Conservation (phyloP, 2,329 filamentous ascomycete genomes). For the Alternaria arbusti region DNA sequence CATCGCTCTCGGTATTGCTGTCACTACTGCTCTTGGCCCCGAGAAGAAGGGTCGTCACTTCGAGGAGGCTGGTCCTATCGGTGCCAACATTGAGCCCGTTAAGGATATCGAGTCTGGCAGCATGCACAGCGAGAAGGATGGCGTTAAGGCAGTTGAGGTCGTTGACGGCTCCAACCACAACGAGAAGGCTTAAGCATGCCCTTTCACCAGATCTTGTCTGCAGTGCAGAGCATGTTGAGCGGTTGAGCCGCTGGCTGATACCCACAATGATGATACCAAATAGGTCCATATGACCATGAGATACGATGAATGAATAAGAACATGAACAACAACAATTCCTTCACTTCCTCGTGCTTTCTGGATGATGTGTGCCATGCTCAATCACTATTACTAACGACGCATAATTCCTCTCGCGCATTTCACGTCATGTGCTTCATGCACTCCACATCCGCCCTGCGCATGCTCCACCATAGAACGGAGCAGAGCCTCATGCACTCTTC, state of each 20-base stretch:
- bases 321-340: neutral
- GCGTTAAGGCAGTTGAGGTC: constrained; percentile 25
- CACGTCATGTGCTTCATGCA: neutral
- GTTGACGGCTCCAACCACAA: constrained; percentile 12
- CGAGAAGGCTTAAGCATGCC: constrained; percentile 8
- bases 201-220: neutral
- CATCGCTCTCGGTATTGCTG: constrained; percentile 71
- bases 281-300: neutral
- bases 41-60: constrained; percentile 77
- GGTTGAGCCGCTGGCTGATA: neutral
- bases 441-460: neutral
- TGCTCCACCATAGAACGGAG: neutral
- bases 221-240: neutral
- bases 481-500: neutral
- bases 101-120: constrained; percentile 45
- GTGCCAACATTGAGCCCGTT: constrained; percentile 36
- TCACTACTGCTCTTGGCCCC: constrained; percentile 73
- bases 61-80: constrained; percentile 64
- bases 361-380: neutral
- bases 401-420: neutral
- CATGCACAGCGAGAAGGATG: constrained; percentile 37
- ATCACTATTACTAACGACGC: neutral
- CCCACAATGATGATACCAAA: neutral
- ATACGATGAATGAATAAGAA: neutral
- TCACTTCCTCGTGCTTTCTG: neutral